Evolutionary conservation across 1,284 basidiomycete genomes (phyloP).

Genomic region (Porodaedalea pini): DNA sequence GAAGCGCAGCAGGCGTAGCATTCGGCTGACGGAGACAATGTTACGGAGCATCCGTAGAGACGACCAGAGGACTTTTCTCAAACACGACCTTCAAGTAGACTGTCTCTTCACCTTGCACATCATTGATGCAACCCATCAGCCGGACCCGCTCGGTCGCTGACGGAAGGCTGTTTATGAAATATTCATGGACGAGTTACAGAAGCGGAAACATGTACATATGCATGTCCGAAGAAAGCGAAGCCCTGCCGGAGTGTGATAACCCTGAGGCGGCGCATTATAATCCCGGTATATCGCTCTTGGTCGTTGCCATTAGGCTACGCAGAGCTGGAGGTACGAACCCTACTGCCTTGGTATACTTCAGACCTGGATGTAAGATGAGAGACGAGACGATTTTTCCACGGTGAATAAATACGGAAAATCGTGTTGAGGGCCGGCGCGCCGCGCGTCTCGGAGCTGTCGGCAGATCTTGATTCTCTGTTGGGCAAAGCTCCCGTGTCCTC

Average conservation of each 20-base stretch:
- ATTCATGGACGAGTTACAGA: too few species aligned
- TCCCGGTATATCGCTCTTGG: constrained; percentile 56
- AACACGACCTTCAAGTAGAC: too few species aligned
- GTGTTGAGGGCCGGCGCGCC: constrained; percentile 34
- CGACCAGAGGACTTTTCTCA: too few species aligned
- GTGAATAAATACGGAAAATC: constrained; percentile 20
- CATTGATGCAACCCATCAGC: too few species aligned
- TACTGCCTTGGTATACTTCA: constrained; percentile 56
- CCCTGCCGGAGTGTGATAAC: constrained; percentile 34
- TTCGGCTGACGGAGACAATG: too few species aligned
- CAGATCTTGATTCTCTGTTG: too few species aligned
- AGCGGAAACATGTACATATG: too few species aligned
- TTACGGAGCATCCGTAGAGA: too few species aligned
- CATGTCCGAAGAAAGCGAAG: constrained; percentile 71
- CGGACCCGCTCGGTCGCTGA: too few species aligned
- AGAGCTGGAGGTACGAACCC: constrained; percentile 33
- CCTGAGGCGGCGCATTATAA: constrained; percentile 61
- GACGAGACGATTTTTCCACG: constrained; percentile 20
- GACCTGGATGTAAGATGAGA: constrained; percentile 49
- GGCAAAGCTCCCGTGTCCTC: constrained; percentile 17
- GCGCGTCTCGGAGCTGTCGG: background rate
- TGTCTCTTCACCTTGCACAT: too few species aligned
- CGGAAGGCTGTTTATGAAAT: too few species aligned
- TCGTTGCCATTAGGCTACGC: constrained; percentile 71
- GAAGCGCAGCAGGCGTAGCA: too few species aligned